phyloP scores from a whole-genome alignment of 345 rosid species.

The Brassica cretica region DNA sequence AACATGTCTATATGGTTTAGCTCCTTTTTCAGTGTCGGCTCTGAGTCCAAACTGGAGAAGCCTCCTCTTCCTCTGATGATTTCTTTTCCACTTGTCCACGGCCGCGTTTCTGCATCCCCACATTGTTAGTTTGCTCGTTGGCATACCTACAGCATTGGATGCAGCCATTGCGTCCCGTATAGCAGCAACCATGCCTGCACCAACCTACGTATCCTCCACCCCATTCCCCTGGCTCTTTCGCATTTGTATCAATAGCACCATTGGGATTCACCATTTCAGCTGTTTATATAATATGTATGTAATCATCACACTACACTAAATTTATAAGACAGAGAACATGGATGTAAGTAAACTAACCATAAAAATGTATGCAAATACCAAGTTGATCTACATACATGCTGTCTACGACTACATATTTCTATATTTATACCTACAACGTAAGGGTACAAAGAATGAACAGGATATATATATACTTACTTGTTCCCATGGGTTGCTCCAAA shows the following conservation, averaged over 20 bases:
- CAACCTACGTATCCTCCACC: constrained; percentile 2
- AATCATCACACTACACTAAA: neutral
- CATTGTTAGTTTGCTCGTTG: constrained; percentile 6
- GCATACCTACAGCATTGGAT: constrained; percentile 3
- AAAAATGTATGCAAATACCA: neutral
- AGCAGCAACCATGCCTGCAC: constrained; percentile 23
- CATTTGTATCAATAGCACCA: neutral
- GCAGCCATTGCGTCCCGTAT: neutral
- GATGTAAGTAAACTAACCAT: neutral
- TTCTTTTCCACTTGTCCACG: constrained; percentile 8
- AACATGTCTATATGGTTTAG: neutral
- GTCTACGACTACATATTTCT: neutral
- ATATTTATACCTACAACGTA: neutral
- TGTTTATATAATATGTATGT: neutral
- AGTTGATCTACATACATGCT: neutral
- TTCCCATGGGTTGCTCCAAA: neutral
- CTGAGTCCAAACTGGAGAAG: constrained; percentile 20
- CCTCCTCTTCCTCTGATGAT: neutral
- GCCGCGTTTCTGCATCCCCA: neutral
- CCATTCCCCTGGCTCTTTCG: constrained; percentile 6
- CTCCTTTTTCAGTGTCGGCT: constrained; percentile 4
- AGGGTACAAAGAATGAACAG: neutral
- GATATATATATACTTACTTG: constrained; percentile 2
- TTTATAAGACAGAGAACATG: neutral
- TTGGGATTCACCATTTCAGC: constrained; percentile 1